Percentiles rank a stretch among this genome's conserved stretches.
Evolutionary conservation across 1,139 yeast genomes (phyloP).

Genomic region (Zygosaccharomyces pseudobailii): DNA sequence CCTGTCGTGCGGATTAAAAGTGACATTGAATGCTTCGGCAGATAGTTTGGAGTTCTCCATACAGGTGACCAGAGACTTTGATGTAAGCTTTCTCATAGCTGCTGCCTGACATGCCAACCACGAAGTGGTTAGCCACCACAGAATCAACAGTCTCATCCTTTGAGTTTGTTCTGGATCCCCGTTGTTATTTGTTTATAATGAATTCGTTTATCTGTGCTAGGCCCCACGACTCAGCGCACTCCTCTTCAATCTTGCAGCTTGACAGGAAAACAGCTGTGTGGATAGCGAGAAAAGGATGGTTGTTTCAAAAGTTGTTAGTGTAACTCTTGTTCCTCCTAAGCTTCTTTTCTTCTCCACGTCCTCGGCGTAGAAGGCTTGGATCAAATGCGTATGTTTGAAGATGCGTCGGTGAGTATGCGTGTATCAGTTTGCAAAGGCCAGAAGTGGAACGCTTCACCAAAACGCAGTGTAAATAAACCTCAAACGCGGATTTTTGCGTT

Average conservation of each 20-base stretch:
- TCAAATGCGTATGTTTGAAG: neutral
- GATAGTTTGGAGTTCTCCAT: slow-evolving; percentile 62
- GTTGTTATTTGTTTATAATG: neutral
- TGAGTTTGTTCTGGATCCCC: neutral
- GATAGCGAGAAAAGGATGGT: neutral
- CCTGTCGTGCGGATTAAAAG: slow-evolving; percentile 60
- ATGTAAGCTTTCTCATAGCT: slow-evolving; percentile 43
- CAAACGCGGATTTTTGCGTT: neutral
- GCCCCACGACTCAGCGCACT: neutral
- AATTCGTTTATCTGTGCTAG: neutral
- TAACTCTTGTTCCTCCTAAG: neutral
- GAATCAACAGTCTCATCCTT: slow-evolving; percentile 7
- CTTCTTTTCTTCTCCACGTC: neutral
- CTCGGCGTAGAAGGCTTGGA: neutral
- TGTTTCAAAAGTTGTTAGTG: neutral
- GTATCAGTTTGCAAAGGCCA: neutral
- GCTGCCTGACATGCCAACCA: slow-evolving; percentile 7
- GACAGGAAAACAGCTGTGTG: neutral
- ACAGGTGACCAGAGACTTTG: slow-evolving; percentile 70
- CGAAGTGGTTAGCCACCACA: slow-evolving; percentile 7
- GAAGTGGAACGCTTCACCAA: neutral
- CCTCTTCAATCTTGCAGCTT: neutral
- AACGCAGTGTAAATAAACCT: neutral
- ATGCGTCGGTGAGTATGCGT: neutral
- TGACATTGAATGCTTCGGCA: slow-evolving; percentile 62